A percentile compares a stretch with the other conserved stretches of the same genome.
These are phyloP conservation scores for Vigna nakashimae DNA, from an alignment of 306 rosid species.

Conservation along the genomic window DNA sequence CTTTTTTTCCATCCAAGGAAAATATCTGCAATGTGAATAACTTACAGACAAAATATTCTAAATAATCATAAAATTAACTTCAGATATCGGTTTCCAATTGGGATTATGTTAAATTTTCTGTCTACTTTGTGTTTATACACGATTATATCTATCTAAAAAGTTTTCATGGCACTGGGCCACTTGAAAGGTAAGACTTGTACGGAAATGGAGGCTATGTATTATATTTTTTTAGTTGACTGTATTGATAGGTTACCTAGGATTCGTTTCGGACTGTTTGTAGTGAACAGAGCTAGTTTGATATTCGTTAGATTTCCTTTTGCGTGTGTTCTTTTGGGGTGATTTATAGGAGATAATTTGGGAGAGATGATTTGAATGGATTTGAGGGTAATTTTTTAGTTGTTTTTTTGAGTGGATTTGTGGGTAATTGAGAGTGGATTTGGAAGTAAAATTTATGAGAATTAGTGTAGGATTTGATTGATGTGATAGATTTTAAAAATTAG, in stretches of 20 bases:
- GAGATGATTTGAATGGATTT: too few relatives aligned
- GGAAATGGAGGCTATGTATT: background rate
- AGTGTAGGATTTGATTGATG: too few relatives aligned
- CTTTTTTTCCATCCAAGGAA: too few relatives aligned
- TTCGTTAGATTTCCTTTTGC: background rate
- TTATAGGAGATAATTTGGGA: too few relatives aligned
- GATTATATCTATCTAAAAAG: background rate
- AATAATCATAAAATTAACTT: background rate
- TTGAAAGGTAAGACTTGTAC: background rate
- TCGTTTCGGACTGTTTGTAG: background rate
- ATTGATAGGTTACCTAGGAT: background rate
- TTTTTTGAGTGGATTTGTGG: too few relatives aligned
- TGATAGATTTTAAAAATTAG: too few relatives aligned
- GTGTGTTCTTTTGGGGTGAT: too few relatives aligned
- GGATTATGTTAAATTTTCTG: background rate
- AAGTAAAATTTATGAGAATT: too few relatives aligned
- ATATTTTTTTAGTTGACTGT: background rate
- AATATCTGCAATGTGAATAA: background rate
- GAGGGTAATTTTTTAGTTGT: too few relatives aligned
- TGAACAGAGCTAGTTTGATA: background rate
- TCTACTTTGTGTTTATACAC: background rate
- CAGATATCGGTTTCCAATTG: background rate
- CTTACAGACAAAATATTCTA: background rate
- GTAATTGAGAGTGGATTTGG: too few relatives aligned
- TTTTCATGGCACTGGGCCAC: too few relatives aligned